Conservation (phyloP, 306 rosid genomes). For the Sechiopsis laciniata region DNA sequence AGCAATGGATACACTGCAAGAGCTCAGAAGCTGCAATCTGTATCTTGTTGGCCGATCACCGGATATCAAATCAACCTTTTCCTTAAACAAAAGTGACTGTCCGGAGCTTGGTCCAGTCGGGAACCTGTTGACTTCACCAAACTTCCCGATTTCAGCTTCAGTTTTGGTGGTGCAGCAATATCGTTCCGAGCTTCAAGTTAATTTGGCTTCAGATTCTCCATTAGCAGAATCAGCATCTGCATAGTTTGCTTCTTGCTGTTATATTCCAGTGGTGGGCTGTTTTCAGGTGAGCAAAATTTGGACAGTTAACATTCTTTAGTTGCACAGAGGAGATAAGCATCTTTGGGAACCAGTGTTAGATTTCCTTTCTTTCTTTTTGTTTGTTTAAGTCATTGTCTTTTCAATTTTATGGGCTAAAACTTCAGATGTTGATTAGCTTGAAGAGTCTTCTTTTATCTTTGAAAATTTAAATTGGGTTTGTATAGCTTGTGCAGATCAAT, state of each 20-base stretch:
- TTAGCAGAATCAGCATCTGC: conserved; percentile 13
- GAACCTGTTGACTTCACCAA: conserved; percentile 51
- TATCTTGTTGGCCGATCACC: conserved; percentile 52
- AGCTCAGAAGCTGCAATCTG: conserved; percentile 40
- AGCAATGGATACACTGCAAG: conserved; percentile 31
- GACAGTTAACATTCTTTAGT: neutral
- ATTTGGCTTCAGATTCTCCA: neutral
- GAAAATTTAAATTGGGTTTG: neutral
- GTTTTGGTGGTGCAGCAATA: conserved; percentile 46
- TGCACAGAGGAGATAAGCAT: neutral
- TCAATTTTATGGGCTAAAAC: neutral
- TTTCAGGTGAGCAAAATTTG: neutral
- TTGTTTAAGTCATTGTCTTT: neutral
- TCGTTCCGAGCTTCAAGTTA: neutral
- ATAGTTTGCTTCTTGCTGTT: neutral
- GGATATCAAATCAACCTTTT: conserved; percentile 18
- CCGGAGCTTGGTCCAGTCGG: conserved; percentile 47
- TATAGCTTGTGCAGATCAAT: no score
- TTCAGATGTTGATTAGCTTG: no score
- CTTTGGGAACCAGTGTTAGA: neutral
- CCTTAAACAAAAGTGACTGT: conserved; percentile 28
- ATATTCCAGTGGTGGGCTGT: no score
- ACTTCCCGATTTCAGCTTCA: conserved; percentile 45
- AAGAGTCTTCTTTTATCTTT: no score
- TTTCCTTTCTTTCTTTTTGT: no score